Evolutionary conservation across 768 basidiomycete genomes (phyloP).

Genomic region (Lactarius tabidus): DNA sequence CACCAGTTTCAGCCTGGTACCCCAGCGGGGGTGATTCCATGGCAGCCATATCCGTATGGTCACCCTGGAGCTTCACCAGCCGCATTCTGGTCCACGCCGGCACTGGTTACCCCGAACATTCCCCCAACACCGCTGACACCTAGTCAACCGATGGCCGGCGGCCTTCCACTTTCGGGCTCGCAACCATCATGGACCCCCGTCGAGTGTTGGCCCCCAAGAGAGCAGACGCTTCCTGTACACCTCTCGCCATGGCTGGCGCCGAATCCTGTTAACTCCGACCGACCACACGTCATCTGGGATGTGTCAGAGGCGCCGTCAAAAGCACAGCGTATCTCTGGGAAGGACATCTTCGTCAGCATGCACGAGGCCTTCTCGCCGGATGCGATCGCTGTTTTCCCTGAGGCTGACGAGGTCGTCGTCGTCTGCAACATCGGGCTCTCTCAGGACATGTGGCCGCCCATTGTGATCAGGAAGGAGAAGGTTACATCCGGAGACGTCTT

Average conservation of each 20-base stretch:
- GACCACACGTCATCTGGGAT: slow-evolving; percentile 22
- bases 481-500: slow-evolving; percentile 22
- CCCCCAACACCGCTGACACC: slow-evolving; percentile 11
- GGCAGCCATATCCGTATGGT: neutral
- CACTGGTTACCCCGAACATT: neutral
- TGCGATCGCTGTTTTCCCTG: slow-evolving; percentile 17
- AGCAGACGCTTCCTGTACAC: slow-evolving; percentile 18
- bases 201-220: slow-evolving; percentile 19
- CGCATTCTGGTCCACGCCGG: neutral
- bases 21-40: neutral
- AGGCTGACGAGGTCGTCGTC: slow-evolving; percentile 13
- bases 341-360: slow-evolving; percentile 21
- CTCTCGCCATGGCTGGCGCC: slow-evolving; percentile 24
- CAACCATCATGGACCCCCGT: slow-evolving; percentile 17
- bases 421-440: slow-evolving; percentile 8
- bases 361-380: slow-evolving; percentile 13
- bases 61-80: neutral
- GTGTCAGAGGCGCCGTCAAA: slow-evolving; percentile 17
- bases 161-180: slow-evolving; percentile 1
- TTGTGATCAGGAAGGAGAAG: slow-evolving; percentile 11
- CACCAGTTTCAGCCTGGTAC: neutral
- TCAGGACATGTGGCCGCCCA: slow-evolving; percentile 18
- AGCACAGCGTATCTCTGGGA: slow-evolving; percentile 19
- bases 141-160: slow-evolving; percentile 8
- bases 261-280: slow-evolving; percentile 12